These are phyloP conservation scores for Diutina siamensis DNA, from an alignment of 1,139 yeast genomes.

Conservation along the genomic window DNA sequence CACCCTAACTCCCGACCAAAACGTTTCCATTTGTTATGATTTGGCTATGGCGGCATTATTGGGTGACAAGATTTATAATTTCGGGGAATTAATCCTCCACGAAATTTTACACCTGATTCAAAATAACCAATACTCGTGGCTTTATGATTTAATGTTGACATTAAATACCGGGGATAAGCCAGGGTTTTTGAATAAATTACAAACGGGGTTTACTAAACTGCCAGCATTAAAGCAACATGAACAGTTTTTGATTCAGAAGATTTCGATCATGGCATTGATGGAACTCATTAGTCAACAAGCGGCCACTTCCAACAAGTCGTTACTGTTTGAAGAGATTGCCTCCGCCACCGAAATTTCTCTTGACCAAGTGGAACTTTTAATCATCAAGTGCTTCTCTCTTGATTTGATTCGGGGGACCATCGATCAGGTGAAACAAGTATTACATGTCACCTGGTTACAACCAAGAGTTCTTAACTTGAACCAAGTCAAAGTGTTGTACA, in stretches of 20 bases:
- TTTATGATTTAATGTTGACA: conserved; percentile 55
- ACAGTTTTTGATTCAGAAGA: conserved; percentile 74
- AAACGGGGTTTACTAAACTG: conserved; percentile 26
- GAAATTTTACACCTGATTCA: conserved; percentile 55
- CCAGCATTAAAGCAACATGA: conserved; percentile 53
- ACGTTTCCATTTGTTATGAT: conserved; percentile 55
- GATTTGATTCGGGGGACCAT: conserved; percentile 77
- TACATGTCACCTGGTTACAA: conserved; percentile 87
- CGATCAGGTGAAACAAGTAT: conserved; percentile 72
- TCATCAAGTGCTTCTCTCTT: conserved; percentile 82
- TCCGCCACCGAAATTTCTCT: conserved; percentile 53
- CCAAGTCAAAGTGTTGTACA: conserved; percentile 69
- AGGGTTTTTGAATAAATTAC: conserved; percentile 42
- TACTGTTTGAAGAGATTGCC: conserved; percentile 66
- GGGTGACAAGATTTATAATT: conserved; percentile 88
- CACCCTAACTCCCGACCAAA: conserved; percentile 14
- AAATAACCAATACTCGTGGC: conserved; percentile 53
- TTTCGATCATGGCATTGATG: conserved; percentile 82
- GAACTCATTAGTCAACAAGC: conserved; percentile 79
- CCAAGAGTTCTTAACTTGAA: conserved; percentile 80
- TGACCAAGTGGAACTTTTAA: conserved; percentile 77
- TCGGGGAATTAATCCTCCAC: conserved; percentile 88
- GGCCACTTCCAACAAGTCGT: conserved; percentile 51
- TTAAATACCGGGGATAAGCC: conserved; percentile 71
- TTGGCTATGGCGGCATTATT: conserved; percentile 77